Evolutionary conservation across 1,284 basidiomycete genomes (phyloP), one percentile per base, ranked within the genome.

Genomic region (Salmacisia buchloeana): DNA sequence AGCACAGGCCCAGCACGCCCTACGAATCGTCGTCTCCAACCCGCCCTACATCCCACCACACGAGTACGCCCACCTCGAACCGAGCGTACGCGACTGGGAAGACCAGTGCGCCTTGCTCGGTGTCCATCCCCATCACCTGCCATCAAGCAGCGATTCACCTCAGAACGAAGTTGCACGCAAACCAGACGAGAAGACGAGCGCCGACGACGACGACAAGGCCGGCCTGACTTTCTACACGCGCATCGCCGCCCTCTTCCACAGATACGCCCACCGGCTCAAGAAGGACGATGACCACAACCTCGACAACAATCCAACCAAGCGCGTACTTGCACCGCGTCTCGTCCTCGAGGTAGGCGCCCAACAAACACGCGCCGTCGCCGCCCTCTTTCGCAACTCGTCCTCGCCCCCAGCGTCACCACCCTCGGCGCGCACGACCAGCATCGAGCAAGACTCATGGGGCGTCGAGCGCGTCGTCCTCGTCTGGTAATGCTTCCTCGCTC

Each of bases 11-110:
- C 13, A 54, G 2, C 2, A 25, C 2, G 1, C 46, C 23, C 5
- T 43, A 2, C 49, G 68, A 2, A 80, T 96, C 63, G 81, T 96
- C 70, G 91, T 91, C 5, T 87, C 89, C 12, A 96, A 96, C 80
- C 93, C 93, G 18, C 92, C 93, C 5, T 96, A 96, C 81, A 91
- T 96, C 71, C 83, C 91, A 25, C 82, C 78, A 61, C 65, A 79
- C 36, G 88, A 90, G 63, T 94, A 58, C 9, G 35, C 27, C 21
- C 18, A 38, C 5, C 35, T 60, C 33, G 59, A 88, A 76, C 81
- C 85, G 41, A 64, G 75, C 15, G 92, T 96, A 46, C 85, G 82
- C 54, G 83, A 85, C 61, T 90, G 85, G 76, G 93, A 97, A 81
- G 91, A 92, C 80, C 84, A 83, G 13, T 83, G 83, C 18, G 92